Percentiles rank a stretch among this genome's conserved stretches.
Evolutionary conservation across 2,329 filamentous ascomycete genomes (phyloP).

Genomic region (Trichoderma sp.): DNA sequence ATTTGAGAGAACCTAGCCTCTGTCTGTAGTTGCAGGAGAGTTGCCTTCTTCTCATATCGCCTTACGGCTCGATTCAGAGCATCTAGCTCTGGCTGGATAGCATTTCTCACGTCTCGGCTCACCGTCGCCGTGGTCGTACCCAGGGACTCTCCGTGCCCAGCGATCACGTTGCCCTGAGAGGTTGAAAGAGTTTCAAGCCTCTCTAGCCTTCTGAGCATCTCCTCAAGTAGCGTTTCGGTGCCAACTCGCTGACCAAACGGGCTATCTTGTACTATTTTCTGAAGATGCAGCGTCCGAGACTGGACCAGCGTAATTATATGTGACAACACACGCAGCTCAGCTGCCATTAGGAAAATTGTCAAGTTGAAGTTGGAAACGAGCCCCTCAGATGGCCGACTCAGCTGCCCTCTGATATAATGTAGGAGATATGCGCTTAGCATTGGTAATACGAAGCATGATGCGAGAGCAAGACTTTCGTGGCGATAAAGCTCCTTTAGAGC

Average conservation of each 20-base stretch:
- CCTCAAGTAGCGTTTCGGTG: constrained; percentile 46
- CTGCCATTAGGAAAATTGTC: constrained; percentile 82
- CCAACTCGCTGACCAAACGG: constrained; percentile 38
- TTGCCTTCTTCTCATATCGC: constrained; percentile 85
- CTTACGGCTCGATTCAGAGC: constrained; percentile 84
- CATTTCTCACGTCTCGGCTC: constrained; percentile 58
- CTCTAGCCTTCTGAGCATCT: constrained; percentile 64
- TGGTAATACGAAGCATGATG: constrained; percentile 77
- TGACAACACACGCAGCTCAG: constrained; percentile 78
- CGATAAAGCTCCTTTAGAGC: constrained; percentile 64
- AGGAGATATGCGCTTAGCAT: constrained; percentile 78
- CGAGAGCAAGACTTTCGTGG: constrained; percentile 72
- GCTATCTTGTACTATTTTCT: constrained; percentile 63
- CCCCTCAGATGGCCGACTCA: constrained; percentile 80
- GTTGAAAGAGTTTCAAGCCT: constrained; percentile 59
- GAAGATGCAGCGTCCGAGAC: constrained; percentile 74
- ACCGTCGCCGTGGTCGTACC: constrained; percentile 40
- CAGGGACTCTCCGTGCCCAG: constrained; percentile 29
- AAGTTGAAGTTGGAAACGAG: constrained; percentile 91
- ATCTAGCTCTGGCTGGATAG: constrained; percentile 78
- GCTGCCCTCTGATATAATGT: constrained; percentile 74
- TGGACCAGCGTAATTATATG: constrained; percentile 80
- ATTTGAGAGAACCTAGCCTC: constrained; percentile 72
- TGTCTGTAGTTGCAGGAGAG: constrained; percentile 69
- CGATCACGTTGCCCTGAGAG: constrained; percentile 26